Evolutionary conservation across 768 basidiomycete species (phyloP).

Genomic region (Mycena galericulata): DNA sequence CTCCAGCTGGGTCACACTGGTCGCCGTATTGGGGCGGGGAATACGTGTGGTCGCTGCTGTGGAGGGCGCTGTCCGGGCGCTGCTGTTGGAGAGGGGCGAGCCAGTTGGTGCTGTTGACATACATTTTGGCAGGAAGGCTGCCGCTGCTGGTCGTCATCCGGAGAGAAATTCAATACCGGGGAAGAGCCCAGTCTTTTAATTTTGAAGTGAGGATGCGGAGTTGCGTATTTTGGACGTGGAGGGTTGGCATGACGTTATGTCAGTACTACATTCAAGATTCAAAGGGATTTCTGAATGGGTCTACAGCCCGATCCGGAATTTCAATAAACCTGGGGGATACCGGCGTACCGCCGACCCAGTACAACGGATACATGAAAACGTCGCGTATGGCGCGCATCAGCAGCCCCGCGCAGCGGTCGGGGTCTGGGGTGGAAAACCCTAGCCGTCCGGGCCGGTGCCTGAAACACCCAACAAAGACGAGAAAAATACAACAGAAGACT

Average conservation of each 20-base stretch:
- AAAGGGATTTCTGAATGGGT: background rate
- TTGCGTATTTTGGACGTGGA: constrained; percentile 63
- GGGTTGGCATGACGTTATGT: constrained; percentile 55
- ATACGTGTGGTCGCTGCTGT: constrained; percentile 47
- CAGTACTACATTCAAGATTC: constrained; percentile 29
- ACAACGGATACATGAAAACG: background rate
- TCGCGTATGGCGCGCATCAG: no score
- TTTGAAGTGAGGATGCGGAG: constrained; percentile 40
- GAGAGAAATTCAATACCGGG: constrained; percentile 63
- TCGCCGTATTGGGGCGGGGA: constrained; percentile 61
- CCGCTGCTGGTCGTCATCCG: constrained; percentile 46
- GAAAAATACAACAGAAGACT: no score
- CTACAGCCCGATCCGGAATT: background rate
- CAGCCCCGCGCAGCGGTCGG: no score
- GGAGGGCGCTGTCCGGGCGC: constrained; percentile 46
- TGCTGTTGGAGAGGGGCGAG: constrained; percentile 16
- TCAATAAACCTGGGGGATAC: background rate
- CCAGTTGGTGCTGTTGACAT: constrained; percentile 41
- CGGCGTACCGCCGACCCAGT: constrained; percentile 1
- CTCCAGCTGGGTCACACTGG: constrained; percentile 57
- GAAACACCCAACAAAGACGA: no score
- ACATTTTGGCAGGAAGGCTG: constrained; percentile 47
- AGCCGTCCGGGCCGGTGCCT: no score
- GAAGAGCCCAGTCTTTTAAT: constrained; percentile 48
- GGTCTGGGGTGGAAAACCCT: no score